These are phyloP conservation scores for Paraphoma chrysanthemicola DNA, from an alignment of 2,329 filamentous ascomycete species.

Conservation along the genomic window DNA sequence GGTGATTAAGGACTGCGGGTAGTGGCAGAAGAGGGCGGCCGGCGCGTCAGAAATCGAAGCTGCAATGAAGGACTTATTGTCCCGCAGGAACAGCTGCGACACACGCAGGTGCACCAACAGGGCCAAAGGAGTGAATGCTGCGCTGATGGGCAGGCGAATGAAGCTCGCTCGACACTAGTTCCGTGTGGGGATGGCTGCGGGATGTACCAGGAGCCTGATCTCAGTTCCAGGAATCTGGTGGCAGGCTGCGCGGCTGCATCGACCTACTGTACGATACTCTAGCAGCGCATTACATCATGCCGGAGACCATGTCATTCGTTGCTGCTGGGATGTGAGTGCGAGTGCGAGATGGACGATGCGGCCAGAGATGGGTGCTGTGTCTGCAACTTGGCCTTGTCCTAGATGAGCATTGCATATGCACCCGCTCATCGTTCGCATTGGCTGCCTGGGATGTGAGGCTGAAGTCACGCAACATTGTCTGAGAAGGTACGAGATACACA, in stretches of 20 bases:
- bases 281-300: neutral
- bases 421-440: neutral
- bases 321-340: neutral
- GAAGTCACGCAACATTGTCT: neutral
- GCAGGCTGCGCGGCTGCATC: neutral
- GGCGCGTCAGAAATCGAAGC: slow-evolving; percentile 29
- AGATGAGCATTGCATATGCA: neutral
- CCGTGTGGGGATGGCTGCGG: slow-evolving; percentile 20
- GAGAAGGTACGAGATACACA: no score
- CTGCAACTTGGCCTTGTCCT: neutral
- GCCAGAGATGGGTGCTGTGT: neutral
- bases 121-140: slow-evolving; percentile 25
- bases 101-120: slow-evolving; percentile 17
- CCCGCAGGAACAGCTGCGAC: slow-evolving; percentile 27
- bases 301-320: slow-evolving; percentile 5
- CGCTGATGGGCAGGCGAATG: slow-evolving; percentile 23
- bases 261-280: slow-evolving; percentile 10
- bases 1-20: slow-evolving; percentile 30
- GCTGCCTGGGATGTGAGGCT: neutral
- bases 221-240: neutral
- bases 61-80: slow-evolving; percentile 24
- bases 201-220: slow-evolving; percentile 8
- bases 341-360: neutral
- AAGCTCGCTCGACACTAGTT: slow-evolving; percentile 28
- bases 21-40: slow-evolving; percentile 24